A percentile compares a stretch with the other conserved stretches of the same genome.
Conservation (phyloP, 495 filamentous ascomycete species). For the Corynascus novoguineensis region DNA sequence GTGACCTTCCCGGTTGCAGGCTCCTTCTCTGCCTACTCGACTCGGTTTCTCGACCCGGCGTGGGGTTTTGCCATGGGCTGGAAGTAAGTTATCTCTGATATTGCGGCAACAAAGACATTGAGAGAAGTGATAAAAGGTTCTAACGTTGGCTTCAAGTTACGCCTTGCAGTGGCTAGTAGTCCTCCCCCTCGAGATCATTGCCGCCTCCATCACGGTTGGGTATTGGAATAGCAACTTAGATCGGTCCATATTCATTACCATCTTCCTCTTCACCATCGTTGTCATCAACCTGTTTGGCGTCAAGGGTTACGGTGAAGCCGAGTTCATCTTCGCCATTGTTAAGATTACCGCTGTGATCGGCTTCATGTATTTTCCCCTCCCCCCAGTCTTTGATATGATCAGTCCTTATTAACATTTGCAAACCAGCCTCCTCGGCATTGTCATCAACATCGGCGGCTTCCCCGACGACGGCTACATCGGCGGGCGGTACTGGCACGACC, state of each 20-base stretch:
- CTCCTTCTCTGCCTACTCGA: slow-evolving; percentile 89
- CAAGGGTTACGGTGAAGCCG: slow-evolving; percentile 83
- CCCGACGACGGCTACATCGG: slow-evolving; percentile 75
- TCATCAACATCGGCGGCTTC: slow-evolving; percentile 75
- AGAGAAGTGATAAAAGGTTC: too few species aligned
- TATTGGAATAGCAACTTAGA: slow-evolving; percentile 70
- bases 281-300: slow-evolving; percentile 83
- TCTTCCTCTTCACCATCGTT: slow-evolving; percentile 72
- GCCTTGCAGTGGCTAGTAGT: slow-evolving; percentile 89
- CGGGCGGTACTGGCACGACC: slow-evolving; percentile 72
- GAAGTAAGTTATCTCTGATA: slow-evolving; percentile 54
- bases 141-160: too few species aligned
- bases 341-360: slow-evolving; percentile 85
- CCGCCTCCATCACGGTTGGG: slow-evolving; percentile 80
- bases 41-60: slow-evolving; percentile 85
- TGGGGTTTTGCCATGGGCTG: slow-evolving; percentile 99
- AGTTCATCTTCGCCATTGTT: slow-evolving; percentile 80
- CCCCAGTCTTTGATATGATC: not conserved
- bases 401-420: not conserved
- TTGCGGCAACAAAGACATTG: not conserved
- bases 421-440: slow-evolving; percentile 71
- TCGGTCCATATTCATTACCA: slow-evolving; percentile 75
- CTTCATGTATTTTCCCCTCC: slow-evolving; percentile 58
- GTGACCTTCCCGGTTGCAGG: slow-evolving; percentile 88
- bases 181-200: slow-evolving; percentile 83